Evolutionary conservation across 108 stramenopile genomes (phyloP), one percentile per base, ranked within the genome.

Genomic region (Skeletonema costatum): DNA sequence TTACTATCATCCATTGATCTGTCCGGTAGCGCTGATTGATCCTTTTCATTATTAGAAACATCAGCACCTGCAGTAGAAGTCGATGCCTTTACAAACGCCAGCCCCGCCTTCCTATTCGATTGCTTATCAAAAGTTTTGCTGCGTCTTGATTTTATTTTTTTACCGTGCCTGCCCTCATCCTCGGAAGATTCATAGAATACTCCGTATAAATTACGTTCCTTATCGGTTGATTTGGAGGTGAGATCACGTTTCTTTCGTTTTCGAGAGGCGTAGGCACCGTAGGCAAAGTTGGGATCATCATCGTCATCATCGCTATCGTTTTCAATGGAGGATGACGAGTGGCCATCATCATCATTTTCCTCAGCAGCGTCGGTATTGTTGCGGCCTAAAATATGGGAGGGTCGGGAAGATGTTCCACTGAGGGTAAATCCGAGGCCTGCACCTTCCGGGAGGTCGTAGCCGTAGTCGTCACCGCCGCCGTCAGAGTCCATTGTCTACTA

Each of bases 1-100:
- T 71, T 64, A 5, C 19, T 35, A 14, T 61, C 68, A 12, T 35
- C 73, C 31, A 13, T 25, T 21, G 53, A 21, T 56, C 1, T 51
- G 5, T 51, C 50, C 19, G 50, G 4, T 19, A 11, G 9, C 25
- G 25, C 25, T 25, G 53, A 56, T 56, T 21, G 53, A 5, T 67
- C 51, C 12, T 62, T 42, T n/a, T 53, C 19, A 25, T 21, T 50
- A 10, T 71, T 42, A 30, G 41, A 21, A 30, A 3, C 11, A 13
- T 60, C 39, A n/a, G 14, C 12, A 17, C 32, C 17, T 0, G 31
- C 2, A 9, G 12, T 21, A 58, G 80, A n/a, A 38, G 50, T 19
- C 32, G 80, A 81, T n/a, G 81, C 74, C 66, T 72, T 82, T 19
- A 82, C 81, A 68, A 82, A 82, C 32, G 81, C 75, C 75, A 82